A percentile compares a stretch with the other conserved stretches of the same genome.
Evolutionary conservation across 768 basidiomycete genomes (phyloP).

Genomic region (Boletus tylopilopsis): DNA sequence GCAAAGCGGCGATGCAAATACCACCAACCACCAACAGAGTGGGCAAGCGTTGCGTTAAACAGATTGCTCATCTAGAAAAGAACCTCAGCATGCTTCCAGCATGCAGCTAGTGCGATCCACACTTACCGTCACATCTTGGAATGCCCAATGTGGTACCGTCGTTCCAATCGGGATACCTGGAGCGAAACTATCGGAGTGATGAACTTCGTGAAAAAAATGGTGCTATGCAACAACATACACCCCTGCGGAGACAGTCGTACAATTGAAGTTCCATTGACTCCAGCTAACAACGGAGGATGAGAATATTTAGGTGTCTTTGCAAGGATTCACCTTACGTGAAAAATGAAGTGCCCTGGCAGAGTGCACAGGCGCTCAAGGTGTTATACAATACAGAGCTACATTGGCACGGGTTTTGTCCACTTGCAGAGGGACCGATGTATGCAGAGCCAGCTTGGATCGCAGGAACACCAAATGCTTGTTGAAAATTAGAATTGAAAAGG

Average conservation of each 20-base stretch:
- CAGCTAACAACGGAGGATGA: constrained; percentile 35
- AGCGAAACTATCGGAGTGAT: constrained; percentile 37
- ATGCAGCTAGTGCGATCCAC: background rate
- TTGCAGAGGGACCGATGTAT: constrained; percentile 31
- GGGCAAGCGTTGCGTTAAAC: too few relatives aligned
- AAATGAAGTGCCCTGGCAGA: constrained; percentile 46
- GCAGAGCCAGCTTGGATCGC: constrained; percentile 31
- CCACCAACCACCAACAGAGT: too few relatives aligned
- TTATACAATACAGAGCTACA: constrained; percentile 57
- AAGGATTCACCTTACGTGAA: constrained; percentile 27
- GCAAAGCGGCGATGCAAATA: too few relatives aligned
- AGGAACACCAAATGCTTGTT: constrained; percentile 36
- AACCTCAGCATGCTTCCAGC: constrained; percentile 2
- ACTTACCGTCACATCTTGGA: constrained; percentile 48
- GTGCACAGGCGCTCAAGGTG: constrained; percentile 53
- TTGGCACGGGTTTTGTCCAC: constrained; percentile 36
- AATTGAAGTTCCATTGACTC: constrained; percentile 48
- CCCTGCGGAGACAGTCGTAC: constrained; percentile 33
- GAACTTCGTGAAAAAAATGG: background rate
- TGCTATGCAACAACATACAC: constrained; percentile 13
- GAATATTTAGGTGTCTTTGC: background rate
- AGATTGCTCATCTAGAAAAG: constrained; percentile 18
- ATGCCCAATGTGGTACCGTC: constrained; percentile 60
- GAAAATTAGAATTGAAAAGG: constrained; percentile 1
- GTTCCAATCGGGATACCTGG: constrained; percentile 43